Evolutionary conservation across 1,284 basidiomycete genomes (phyloP).

Genomic region (Tilletia caries): DNA sequence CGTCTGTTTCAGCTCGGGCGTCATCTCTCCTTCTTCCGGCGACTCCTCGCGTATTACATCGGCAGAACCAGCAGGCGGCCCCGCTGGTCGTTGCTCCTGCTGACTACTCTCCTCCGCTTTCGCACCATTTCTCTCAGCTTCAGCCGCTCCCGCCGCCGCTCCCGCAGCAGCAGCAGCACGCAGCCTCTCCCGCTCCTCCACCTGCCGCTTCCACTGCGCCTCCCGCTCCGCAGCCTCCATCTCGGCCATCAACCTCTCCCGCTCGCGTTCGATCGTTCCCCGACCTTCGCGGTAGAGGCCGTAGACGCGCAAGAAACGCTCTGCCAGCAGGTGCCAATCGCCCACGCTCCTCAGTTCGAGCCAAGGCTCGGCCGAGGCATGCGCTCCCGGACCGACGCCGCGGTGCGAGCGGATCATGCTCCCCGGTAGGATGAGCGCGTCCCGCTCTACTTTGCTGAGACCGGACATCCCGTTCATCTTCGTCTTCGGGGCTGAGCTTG

Average conservation of each 20-base stretch:
- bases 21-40: slow-evolving; percentile 6
- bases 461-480: not conserved
- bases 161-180: not conserved
- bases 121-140: not conserved
- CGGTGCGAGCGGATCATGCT: slow-evolving; percentile 7
- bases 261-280: not conserved
- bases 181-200: not conserved
- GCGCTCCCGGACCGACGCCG: not conserved
- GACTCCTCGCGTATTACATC: not conserved
- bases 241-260: not conserved
- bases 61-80: not conserved
- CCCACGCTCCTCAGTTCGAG: slow-evolving; percentile 8
- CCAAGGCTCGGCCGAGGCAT: slow-evolving; percentile 1
- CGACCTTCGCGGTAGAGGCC: not conserved
- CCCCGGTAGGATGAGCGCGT: not conserved
- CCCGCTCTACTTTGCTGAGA: not conserved
- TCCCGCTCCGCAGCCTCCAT: slow-evolving; percentile 13
- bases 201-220: not conserved
- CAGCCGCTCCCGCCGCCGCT: not conserved
- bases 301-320: slow-evolving; percentile 9
- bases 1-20: not conserved
- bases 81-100: not conserved
- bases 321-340: slow-evolving; percentile 5
- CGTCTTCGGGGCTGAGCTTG: not conserved
- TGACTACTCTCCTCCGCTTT: not conserved